Evolutionary conservation across 1,284 basidiomycete species (phyloP), one percentile per base, ranked within the genome.

Genomic region (Gastroboletus turbinatus): DNA sequence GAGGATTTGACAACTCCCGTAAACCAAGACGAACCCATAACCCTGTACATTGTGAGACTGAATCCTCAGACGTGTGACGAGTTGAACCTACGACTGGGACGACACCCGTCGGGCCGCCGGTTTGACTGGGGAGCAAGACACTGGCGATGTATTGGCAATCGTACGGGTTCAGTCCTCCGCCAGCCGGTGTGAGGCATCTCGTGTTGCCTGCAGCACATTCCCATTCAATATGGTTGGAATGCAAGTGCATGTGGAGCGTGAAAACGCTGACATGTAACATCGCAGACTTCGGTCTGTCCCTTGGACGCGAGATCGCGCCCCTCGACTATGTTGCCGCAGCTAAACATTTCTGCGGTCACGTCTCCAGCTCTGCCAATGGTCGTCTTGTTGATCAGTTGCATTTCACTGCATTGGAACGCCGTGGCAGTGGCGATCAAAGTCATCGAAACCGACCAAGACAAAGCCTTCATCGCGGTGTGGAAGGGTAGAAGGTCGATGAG

Each of bases 21-120:
- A 35, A 4, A 0, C 2, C 7, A 16, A 0, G 10, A 35, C 7
- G 7, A 0, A 8, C 8, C 0, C 16, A 0, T 1, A 0, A 0
- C 16, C 7, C 33, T 35, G 33, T 35, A 35, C 7, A 35, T 9
- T 8, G 4, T 17, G 33, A 17, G 33, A 17, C 16, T 16, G 16
- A 35, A 35, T 16, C 7, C 16, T 35, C 16, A 16, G 3, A 35
- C 7, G 16, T 35, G 33, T 17, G 8, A 35, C 16, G 7, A 8
- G 7, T 35, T 6, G 17, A 35, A 35, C 16, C 17, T 35, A 35
- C 33, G 16, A 4, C 3, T 17, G 16, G 0, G 16, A 35, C 3
- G 16, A 2, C 3, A 16, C 1, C 5, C 6, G 14, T 17, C 16
- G 14, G 16, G 14, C 7, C n/a, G n/a, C n/a, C n/a, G n/a, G n/a